Conservation (phyloP, 805 yeast genomes). For the Candida succiphila region DNA sequence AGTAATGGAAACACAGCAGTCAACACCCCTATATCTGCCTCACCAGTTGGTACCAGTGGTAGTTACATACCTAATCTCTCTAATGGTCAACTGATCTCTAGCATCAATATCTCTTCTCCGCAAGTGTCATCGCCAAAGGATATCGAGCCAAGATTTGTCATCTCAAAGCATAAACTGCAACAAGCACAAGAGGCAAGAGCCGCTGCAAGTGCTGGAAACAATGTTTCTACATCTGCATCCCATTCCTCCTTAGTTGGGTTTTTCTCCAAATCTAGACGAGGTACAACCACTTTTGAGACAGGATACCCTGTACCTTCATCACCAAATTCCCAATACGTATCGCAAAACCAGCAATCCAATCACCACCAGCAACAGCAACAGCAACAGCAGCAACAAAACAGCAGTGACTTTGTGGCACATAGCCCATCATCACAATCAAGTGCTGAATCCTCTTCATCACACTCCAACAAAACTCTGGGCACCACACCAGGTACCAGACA, state of each 20-base stretch:
- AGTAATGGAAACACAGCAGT: conserved; percentile 3
- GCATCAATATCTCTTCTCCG: conserved; percentile 66
- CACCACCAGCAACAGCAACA: neutral
- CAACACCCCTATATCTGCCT: neutral
- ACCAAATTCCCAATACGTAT: neutral
- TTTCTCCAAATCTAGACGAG: conserved; percentile 36
- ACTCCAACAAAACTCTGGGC: neutral
- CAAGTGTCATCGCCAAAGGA: conserved; percentile 43
- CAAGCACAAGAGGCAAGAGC: conserved; percentile 39
- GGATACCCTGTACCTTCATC: conserved; percentile 1
- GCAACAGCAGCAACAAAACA: neutral
- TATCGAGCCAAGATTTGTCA: conserved; percentile 80
- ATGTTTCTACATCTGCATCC: conserved; percentile 22
- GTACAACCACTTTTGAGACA: conserved; percentile 18
- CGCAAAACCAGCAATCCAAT: neutral
- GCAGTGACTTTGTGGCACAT: conserved; percentile 10
- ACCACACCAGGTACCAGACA: conserved; percentile 42
- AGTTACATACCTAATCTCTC: conserved; percentile 38
- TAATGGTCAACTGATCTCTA: conserved; percentile 47
- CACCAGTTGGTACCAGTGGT: conserved; percentile 2
- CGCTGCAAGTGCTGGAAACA: conserved; percentile 8
- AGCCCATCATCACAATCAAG: conserved; percentile 20
- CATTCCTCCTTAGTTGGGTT: conserved; percentile 41
- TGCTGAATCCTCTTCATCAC: neutral
- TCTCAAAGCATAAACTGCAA: conserved; percentile 66